Evolutionary conservation across 1,139 yeast genomes (phyloP).

Genomic region (Candida frijolesensis): DNA sequence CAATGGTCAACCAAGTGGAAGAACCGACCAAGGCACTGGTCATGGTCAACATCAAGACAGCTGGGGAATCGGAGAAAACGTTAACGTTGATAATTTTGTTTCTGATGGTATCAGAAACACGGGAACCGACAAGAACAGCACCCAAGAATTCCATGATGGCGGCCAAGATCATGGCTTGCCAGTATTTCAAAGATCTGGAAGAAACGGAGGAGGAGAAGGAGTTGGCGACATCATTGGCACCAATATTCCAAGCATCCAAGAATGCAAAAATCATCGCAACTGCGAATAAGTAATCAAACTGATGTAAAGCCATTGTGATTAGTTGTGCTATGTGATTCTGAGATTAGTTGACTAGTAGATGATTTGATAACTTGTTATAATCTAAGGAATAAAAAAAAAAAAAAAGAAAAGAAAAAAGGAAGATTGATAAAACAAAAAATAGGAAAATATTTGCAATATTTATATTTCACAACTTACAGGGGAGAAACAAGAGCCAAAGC

Average conservation of each 20-base stretch:
- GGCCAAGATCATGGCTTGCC: slow-evolving; percentile 76
- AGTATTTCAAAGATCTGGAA: slow-evolving; percentile 65
- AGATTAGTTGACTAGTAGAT: neutral
- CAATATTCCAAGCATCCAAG: slow-evolving; percentile 81
- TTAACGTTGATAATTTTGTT: slow-evolving; percentile 58
- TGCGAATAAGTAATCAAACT: slow-evolving; percentile 68
- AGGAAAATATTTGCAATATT: neutral
- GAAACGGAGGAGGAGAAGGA: slow-evolving; percentile 77
- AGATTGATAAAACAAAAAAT: neutral
- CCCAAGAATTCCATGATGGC: slow-evolving; percentile 72
- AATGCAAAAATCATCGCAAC: slow-evolving; percentile 71
- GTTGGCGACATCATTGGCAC: slow-evolving; percentile 84
- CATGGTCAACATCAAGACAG: slow-evolving; percentile 75
- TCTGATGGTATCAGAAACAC: slow-evolving; percentile 71
- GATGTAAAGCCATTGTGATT: slow-evolving; percentile 42
- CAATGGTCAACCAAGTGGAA: slow-evolving; percentile 70
- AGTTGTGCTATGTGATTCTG: neutral
- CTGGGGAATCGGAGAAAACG: slow-evolving; percentile 57
- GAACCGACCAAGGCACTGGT: slow-evolving; percentile 76
- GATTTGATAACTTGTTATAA: no score
- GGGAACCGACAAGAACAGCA: slow-evolving; percentile 71
- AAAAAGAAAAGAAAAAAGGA: neutral
- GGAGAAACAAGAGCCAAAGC: neutral
- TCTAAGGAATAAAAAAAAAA: neutral
- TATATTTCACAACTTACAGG: neutral